Percentiles rank a stretch among this genome's conserved stretches.
phyloP scores from a whole-genome alignment of 441 rosid genomes.

The Manihot esculenta region DNA sequence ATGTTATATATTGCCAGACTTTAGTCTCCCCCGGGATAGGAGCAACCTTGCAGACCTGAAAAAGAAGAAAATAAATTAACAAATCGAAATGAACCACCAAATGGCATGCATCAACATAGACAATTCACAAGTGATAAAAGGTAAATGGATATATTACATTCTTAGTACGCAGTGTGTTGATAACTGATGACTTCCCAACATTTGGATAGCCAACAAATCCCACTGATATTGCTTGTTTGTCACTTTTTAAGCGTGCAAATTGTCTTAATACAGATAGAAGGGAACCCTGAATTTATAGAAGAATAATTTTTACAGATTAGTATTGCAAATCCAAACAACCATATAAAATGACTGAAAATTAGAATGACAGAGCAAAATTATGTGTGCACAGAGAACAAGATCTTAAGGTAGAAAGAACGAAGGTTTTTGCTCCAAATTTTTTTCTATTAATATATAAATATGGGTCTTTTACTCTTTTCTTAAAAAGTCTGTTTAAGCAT shows the following conservation, averaged over 20 bases:
- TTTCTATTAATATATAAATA: background rate
- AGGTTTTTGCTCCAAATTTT: background rate
- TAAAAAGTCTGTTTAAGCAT: too few species aligned
- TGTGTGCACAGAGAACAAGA: background rate
- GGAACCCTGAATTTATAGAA: slow-evolving; percentile 62
- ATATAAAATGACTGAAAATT: background rate
- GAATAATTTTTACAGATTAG: slow-evolving; percentile 4
- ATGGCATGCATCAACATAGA: background rate
- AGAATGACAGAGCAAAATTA: slow-evolving; percentile 4
- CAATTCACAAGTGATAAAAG: background rate
- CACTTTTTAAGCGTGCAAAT: slow-evolving; percentile 82
- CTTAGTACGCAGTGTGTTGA: slow-evolving; percentile 90
- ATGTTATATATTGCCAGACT: slow-evolving; percentile 95
- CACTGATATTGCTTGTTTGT: slow-evolving; percentile 95
- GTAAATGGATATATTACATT: slow-evolving; percentile 43
- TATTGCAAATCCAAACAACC: background rate
- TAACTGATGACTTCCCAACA: slow-evolving; percentile 95
- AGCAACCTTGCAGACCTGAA: slow-evolving; percentile 95
- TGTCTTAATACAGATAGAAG: slow-evolving; percentile 88
- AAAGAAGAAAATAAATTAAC: background rate
- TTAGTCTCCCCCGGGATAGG: slow-evolving; percentile 98
- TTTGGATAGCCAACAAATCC: slow-evolving; percentile 97
- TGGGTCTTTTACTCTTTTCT: too few species aligned
- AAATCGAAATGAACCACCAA: background rate
- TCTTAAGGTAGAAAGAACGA: background rate